Conservation (phyloP, 2,329 filamentous ascomycete species). For the Orbilia blumenaviensis region DNA sequence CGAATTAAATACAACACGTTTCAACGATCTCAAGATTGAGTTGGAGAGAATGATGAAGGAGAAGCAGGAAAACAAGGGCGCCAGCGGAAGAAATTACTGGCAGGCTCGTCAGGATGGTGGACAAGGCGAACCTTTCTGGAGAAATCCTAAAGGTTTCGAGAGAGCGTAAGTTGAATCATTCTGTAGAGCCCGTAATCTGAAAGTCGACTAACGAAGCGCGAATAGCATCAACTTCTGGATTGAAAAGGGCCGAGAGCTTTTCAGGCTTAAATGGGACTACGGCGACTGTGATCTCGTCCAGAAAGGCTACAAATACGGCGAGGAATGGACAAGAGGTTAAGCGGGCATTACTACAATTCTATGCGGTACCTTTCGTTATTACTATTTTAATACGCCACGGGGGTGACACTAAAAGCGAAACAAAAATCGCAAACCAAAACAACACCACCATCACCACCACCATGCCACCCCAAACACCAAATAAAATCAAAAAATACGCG, state of each 20-base stretch:
- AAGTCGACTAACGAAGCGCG: neutral
- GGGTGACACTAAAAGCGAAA: neutral
- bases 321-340: constrained; percentile 12
- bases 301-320: constrained; percentile 3
- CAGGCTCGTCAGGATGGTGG: constrained; percentile 66
- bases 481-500: neutral
- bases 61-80: constrained; percentile 56
- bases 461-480: neutral
- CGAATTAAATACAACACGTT: constrained; percentile 50
- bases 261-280: constrained; percentile 58
- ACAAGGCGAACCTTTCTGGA: constrained; percentile 67
- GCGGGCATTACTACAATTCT: too few relatives aligned
- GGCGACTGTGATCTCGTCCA: constrained; percentile 48
- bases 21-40: constrained; percentile 48
- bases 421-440: neutral
- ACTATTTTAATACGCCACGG: neutral
- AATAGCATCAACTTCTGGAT: constrained; percentile 56
- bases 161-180: constrained; percentile 48
- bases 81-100: constrained; percentile 67
- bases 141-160: constrained; percentile 61
- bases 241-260: constrained; percentile 55
- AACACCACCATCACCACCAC: too few relatives aligned
- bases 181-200: neutral
- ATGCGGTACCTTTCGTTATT: too few relatives aligned
- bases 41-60: constrained; percentile 60